These are phyloP conservation scores for Ogataea saltuana DNA, from an alignment of 805 yeast genomes.

Conservation along the genomic window DNA sequence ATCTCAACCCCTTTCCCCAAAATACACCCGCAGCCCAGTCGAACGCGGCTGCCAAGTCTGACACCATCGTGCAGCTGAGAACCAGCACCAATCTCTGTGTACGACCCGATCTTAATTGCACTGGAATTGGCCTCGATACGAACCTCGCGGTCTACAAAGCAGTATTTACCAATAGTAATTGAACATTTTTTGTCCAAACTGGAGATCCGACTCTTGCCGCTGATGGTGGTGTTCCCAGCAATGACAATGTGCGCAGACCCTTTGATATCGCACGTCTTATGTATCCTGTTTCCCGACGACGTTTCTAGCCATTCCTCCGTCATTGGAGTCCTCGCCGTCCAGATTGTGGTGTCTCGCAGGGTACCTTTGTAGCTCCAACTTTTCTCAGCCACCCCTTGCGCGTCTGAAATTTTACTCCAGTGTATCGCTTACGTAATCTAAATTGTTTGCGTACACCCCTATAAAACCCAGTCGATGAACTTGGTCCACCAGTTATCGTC, in stretches of 20 bases:
- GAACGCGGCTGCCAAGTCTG: slow-evolving; percentile 50
- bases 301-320: slow-evolving; percentile 47
- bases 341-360: no score
- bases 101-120: slow-evolving; percentile 47
- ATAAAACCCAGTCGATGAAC: slow-evolving; percentile 14
- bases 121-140: slow-evolving; percentile 36
- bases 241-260: slow-evolving; percentile 47
- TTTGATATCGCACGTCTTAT: slow-evolving; percentile 42
- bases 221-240: slow-evolving; percentile 48
- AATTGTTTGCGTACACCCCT: no score
- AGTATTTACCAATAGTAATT: slow-evolving; percentile 45
- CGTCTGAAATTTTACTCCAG: no score
- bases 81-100: slow-evolving; percentile 42
- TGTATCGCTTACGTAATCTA: no score
- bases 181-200: slow-evolving; percentile 16
- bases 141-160: slow-evolving; percentile 38
- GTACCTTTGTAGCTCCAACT: no score
- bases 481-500: slow-evolving; percentile 3
- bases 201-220: slow-evolving; percentile 31
- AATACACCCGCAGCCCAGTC: slow-evolving; percentile 43
- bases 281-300: slow-evolving; percentile 50
- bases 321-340: background rate
- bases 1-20: slow-evolving; percentile 41
- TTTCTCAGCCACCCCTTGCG: no score
- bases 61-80: slow-evolving; percentile 36